A percentile compares a stretch with the other conserved stretches of the same genome.
Conservation (phyloP, 2,329 filamentous ascomycete species). For the Emergomyces orientalis region DNA sequence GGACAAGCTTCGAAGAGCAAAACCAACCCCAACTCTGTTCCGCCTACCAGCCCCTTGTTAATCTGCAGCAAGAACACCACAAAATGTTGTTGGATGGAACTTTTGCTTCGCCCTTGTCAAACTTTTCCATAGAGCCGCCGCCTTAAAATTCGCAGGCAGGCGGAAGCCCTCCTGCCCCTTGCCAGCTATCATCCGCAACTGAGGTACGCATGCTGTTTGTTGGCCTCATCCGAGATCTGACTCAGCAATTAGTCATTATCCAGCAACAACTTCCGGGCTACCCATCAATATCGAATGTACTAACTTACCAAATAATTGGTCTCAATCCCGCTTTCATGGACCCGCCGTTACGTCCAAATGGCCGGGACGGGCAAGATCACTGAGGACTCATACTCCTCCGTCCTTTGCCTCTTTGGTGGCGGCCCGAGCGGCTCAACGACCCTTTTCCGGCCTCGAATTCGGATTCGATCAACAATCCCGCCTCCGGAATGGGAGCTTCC, state of each 20-base stretch:
- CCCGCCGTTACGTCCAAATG: neutral
- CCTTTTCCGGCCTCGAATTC: neutral
- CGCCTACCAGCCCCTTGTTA: too few species aligned
- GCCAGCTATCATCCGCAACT: neutral
- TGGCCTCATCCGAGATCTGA: neutral
- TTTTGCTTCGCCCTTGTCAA: neutral
- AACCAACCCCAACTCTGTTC: neutral
- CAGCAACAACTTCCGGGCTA: neutral
- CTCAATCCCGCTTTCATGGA: neutral
- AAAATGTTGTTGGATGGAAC: neutral
- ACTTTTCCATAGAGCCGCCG: neutral
- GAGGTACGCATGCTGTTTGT: too few species aligned
- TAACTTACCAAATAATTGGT: neutral
- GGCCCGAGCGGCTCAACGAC: neutral
- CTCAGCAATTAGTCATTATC: neutral
- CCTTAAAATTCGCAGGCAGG: conserved; percentile 5
- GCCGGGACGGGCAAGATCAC: neutral
- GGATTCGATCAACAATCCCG: neutral
- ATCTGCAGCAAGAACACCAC: neutral
- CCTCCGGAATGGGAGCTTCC: neutral
- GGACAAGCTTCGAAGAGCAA: neutral
- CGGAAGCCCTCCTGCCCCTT: neutral
- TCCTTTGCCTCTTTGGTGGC: neutral
- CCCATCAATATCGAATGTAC: neutral
- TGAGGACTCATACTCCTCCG: neutral